Evolutionary conservation across 352 stramenopile species (phyloP), one percentile per base, ranked within the genome.

Genomic region (Phytophthora sojae): DNA sequence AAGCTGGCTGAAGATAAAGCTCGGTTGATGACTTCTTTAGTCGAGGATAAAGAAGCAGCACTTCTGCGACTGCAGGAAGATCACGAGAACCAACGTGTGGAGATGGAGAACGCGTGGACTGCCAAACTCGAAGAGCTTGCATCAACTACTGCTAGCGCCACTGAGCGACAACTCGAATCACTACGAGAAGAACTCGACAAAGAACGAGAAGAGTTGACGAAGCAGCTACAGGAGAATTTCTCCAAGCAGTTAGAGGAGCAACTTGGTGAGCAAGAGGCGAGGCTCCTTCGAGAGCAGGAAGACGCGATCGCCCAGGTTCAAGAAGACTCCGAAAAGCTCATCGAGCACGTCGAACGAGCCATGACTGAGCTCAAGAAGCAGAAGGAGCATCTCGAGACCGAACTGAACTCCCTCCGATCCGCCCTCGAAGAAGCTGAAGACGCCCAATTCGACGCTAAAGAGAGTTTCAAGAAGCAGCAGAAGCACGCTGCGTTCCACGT

Each of bases 351-450:
- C 3, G 88, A 95, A 69, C 39, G 69, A 4, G 88, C 88, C 0
- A 94, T 95, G 86, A 54, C 19, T 0, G 80, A 94, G 61, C 49
- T 95, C 1, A 94, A 93, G 58, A 81, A 75, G 4, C 83, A 95
- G 45, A 95, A 95, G 67, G 84, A 94, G 50, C 79, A 76, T 7
- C 64, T 91, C 0, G 88, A 95, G 53, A 68, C 67, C 3, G 88
- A 95, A 49, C 67, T 95, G 6, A 62, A 57, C 21, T 60, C 72
- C 17, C 61, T 95, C 3, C 73, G 85, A n/a, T 66, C 66, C 19
- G 76, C 86, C 6, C 58, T 94, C 0, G 88, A 95, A 75, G 83
- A 91, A 64, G 86, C 86, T 0, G 88, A 95, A 73, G 88, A 95
- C 57, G 70, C 82, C 12, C 83, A 91, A 49, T 95, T 91, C 35